Base-by-base conservation (phyloP, 768 basidiomycete genomes). In the Leucocoprinus leucothites region DNA sequence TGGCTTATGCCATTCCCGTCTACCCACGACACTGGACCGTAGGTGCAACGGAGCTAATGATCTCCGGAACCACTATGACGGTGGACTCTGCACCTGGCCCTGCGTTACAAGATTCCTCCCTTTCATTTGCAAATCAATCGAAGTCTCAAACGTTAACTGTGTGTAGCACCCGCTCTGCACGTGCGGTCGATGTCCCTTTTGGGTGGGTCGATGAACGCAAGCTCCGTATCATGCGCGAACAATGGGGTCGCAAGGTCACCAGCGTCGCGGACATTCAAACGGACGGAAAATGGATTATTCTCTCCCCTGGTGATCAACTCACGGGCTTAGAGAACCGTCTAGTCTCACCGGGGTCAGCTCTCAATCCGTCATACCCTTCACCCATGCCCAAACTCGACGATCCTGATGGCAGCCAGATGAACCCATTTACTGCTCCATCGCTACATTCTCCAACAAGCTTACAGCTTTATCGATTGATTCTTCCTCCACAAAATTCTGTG, bases 201-300 rank as follows among this genome's bases (percentile, higher is more conserved):
- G 87, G 85, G 3, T 91, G 85, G 83, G 75, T 91, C 49, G 85
- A 91, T 65, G 81, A 82, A 50, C 65, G 74, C 48, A 84, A 85
- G 65, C 70, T 91, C 38, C 75, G 74, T 24, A 59, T 67, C 21
- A 82, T 90, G 74, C 82, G 82, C 34, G 85, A 87, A 60, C 91
- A 92, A 59, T 91, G 89, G 86, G 77, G 79, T 25, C 86, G 89
- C 55, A 91, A 89, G 67, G 79, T 92, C 18, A 71, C 73, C 42
- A 72, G 75, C 11, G 84, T 93, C 26, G 81, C 85, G n/a, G 86
- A 84, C 60, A 85, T 80, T 14, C 85, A 89, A 62, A 89, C 91
- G 4, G 91, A 92, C 63, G 91, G 91, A 8, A 91, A 89, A 75
- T 93, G 89, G 87, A 84, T 82, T 16, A 85, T 92, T 11, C 76